Percentiles rank a stretch among this genome's conserved stretches.
These are phyloP conservation scores for Simplicillium aogashimaense DNA, from an alignment of 2,329 filamentous ascomycete genomes.

Conservation along the genomic window DNA sequence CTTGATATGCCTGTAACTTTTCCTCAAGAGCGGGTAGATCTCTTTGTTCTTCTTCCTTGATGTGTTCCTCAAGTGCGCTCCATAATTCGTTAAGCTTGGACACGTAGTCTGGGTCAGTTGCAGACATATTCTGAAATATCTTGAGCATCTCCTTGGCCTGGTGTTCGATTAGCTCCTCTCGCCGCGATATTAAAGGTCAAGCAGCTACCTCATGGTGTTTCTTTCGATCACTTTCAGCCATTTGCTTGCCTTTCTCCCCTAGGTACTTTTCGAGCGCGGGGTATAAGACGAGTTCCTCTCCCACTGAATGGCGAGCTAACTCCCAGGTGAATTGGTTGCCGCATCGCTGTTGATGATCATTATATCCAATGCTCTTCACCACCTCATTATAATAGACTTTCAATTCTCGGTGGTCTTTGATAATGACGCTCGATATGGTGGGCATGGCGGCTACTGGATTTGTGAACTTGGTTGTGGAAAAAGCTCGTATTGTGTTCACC, in stretches of 20 bases:
- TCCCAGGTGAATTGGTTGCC: conserved; percentile 40
- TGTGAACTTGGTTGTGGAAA: no score
- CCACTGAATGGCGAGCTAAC: conserved; percentile 35
- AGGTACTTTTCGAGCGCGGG: conserved; percentile 41
- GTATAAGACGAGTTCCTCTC: conserved; percentile 41
- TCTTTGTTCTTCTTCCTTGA: conserved; percentile 37
- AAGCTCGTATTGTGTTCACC: no score
- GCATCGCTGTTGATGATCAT: conserved; percentile 26
- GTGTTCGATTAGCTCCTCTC: no score
- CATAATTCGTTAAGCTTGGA: conserved; percentile 32
- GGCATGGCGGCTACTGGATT: no score
- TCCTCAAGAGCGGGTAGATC: conserved; percentile 39
- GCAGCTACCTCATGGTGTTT: conserved; percentile 31
- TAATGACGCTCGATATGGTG: conserved; percentile 15
- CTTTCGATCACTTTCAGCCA: conserved; percentile 35
- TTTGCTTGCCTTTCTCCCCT: conserved; percentile 25
- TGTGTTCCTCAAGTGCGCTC: conserved; percentile 33
- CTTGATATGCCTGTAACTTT: conserved; percentile 20
- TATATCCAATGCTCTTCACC: conserved; percentile 18
- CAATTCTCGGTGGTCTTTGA: conserved; percentile 19
- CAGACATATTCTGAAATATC: conserved; percentile 34
- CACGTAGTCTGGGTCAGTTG: conserved; percentile 29
- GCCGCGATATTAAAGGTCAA: no score
- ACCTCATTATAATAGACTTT: conserved; percentile 30
- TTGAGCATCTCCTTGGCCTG: conserved; percentile 42